phyloP scores from a whole-genome alignment of 2,329 filamentous ascomycete species.

The Laburnicola sp. region DNA sequence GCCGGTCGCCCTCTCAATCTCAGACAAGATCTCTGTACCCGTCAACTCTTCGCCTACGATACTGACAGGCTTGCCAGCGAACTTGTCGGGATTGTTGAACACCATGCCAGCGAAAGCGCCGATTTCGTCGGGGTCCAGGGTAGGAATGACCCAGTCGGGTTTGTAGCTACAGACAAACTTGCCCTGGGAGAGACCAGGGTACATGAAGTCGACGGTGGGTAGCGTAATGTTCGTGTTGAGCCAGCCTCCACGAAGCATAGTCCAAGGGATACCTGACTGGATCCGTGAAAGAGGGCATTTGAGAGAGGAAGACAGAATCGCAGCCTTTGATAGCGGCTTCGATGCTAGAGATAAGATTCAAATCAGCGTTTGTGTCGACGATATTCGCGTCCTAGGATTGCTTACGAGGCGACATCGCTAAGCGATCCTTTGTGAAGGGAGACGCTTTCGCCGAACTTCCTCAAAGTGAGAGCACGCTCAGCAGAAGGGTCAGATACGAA shows the following conservation, averaged over 20 bases:
- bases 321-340: conserved; percentile 35
- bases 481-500: conserved; percentile 37
- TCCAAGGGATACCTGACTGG: conserved; percentile 47
- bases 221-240: conserved; percentile 58
- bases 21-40: conserved; percentile 42
- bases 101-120: conserved; percentile 52
- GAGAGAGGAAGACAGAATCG: conserved; percentile 30
- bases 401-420: conserved; percentile 28
- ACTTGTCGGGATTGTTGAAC: conserved; percentile 49
- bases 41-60: conserved; percentile 49
- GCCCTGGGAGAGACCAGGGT: conserved; percentile 46
- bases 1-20: conserved; percentile 42
- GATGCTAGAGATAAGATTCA: conserved; percentile 14
- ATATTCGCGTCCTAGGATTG: neutral
- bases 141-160: conserved; percentile 45
- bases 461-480: conserved; percentile 29
- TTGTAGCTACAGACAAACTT: conserved; percentile 44
- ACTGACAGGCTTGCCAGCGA: conserved; percentile 47
- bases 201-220: conserved; percentile 47
- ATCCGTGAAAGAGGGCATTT: conserved; percentile 26
- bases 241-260: conserved; percentile 54
- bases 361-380: neutral
- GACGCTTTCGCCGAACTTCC: conserved; percentile 27
- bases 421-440: conserved; percentile 37
- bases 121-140: conserved; percentile 55